phyloP scores from a whole-genome alignment of 108 stramenopile genomes.

The Skeletonema potamos region DNA sequence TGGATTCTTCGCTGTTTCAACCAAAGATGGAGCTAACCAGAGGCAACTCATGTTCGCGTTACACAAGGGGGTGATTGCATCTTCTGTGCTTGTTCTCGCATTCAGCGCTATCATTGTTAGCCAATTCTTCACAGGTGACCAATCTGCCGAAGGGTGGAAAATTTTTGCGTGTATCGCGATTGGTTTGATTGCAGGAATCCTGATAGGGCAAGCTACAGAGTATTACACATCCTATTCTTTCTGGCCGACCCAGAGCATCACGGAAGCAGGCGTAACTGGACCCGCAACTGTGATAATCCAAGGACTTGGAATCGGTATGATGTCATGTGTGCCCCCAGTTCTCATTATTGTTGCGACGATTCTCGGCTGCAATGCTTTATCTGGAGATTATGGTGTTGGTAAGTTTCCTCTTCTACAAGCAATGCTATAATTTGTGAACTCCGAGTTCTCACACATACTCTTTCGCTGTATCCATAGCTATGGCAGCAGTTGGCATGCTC shows the following conservation, averaged over 20 bases:
- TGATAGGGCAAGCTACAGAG: conserved; percentile 94
- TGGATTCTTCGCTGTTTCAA: conserved; percentile 68
- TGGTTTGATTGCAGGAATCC: conserved; percentile 85
- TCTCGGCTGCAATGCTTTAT: conserved; percentile 79
- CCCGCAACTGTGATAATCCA: conserved; percentile 94
- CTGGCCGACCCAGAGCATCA: conserved; percentile 82
- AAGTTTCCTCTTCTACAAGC: not conserved
- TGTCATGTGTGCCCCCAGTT: conserved; percentile 86
- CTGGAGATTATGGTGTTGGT: conserved; percentile 82
- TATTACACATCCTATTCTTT: conserved; percentile 92
- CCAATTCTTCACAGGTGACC: conserved; percentile 49
- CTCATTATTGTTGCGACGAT: conserved; percentile 85
- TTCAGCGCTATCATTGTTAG: conserved; percentile 52
- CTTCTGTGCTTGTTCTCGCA: conserved; percentile 64
- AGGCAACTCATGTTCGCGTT: conserved; percentile 70
- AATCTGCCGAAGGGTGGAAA: conserved; percentile 51
- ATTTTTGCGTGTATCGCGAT: conserved; percentile 81
- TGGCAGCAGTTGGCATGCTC: conserved; percentile 95
- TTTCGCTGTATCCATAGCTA: conserved; percentile 40
- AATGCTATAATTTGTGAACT: not conserved
- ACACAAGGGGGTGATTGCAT: conserved; percentile 74
- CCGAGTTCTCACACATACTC: not conserved
- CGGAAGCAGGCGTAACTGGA: conserved; percentile 87
- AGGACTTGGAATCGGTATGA: conserved; percentile 92
- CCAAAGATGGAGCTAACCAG: conserved; percentile 67